These are phyloP conservation scores for Erythrophleum fordii DNA, from an alignment of 306 rosid genomes.

Conservation along the genomic window DNA sequence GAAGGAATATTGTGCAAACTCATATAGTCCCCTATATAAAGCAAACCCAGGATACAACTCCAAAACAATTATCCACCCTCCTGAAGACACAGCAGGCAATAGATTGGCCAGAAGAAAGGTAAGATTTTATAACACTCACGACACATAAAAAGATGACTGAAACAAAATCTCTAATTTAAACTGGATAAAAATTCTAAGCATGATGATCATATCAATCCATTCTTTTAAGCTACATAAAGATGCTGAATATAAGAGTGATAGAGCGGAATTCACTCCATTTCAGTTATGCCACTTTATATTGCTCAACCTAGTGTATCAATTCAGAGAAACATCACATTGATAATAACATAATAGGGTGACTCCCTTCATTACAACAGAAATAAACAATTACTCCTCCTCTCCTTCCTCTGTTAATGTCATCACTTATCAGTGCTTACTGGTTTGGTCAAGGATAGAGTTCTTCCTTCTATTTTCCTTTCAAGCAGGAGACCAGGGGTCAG, in stretches of 20 bases:
- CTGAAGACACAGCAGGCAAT: constrained; percentile 46
- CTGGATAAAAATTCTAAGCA: constrained; percentile 10
- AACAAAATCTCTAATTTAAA: not conserved
- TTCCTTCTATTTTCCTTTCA: not conserved
- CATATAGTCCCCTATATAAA: constrained; percentile 79
- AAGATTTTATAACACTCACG: constrained; percentile 16
- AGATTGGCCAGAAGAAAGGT: constrained; percentile 26
- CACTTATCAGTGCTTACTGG: not conserved
- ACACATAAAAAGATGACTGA: constrained; percentile 19
- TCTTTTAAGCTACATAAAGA: constrained; percentile 13
- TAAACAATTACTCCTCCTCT: not conserved
- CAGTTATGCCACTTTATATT: constrained; percentile 8
- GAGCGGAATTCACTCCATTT: constrained; percentile 4
- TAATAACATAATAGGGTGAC: not conserved
- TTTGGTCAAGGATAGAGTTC: constrained; percentile 17
- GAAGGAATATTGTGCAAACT: constrained; percentile 65
- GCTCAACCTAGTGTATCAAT: not conserved
- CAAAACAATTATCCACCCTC: constrained; percentile 67
- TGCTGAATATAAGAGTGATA: constrained; percentile 1
- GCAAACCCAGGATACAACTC: constrained; percentile 85
- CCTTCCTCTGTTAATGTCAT: not conserved
- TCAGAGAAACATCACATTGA: constrained; percentile 27
- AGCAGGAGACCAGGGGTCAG: not conserved
- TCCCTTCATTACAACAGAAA: constrained; percentile 6
- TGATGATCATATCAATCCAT: constrained; percentile 20